Percentiles rank a stretch among this genome's conserved stretches.
Conservation (phyloP, 2,329 filamentous ascomycete species). For the Claviceps sp. region DNA sequence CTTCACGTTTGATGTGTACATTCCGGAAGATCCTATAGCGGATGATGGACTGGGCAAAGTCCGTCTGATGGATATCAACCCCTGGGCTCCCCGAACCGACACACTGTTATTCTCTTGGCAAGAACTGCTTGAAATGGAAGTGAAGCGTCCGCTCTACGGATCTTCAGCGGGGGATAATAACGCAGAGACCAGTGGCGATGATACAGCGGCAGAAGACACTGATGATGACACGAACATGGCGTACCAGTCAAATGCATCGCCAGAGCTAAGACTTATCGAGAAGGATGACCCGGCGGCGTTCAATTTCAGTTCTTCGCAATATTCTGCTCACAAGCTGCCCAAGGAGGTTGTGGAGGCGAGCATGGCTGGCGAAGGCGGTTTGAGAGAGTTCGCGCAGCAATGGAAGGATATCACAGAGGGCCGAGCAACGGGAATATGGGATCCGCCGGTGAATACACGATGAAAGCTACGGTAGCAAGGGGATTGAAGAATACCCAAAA, state of each 20-base stretch:
- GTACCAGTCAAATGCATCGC: constrained; percentile 44
- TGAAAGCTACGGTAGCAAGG: neutral
- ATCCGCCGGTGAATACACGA: constrained; percentile 13
- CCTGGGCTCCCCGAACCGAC: constrained; percentile 84
- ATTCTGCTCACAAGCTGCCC: constrained; percentile 90
- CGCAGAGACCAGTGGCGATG: constrained; percentile 20
- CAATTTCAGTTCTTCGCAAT: constrained; percentile 72
- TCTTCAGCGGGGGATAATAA: constrained; percentile 18
- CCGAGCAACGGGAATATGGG: constrained; percentile 26
- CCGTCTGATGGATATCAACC: constrained; percentile 86
- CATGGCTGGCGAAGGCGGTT: constrained; percentile 54
- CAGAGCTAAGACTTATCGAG: constrained; percentile 71
- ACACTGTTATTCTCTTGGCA: constrained; percentile 80
- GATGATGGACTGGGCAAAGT: constrained; percentile 55
- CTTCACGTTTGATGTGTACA: constrained; percentile 87
- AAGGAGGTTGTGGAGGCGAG: constrained; percentile 76
- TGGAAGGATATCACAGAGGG: constrained; percentile 51
- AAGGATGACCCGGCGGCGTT: constrained; percentile 81
- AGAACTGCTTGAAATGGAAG: constrained; percentile 64
- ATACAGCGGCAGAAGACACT: constrained; percentile 24
- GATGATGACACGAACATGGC: constrained; percentile 30
- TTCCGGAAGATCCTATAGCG: constrained; percentile 51
- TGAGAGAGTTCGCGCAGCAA: constrained; percentile 67
- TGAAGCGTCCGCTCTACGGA: constrained; percentile 44
- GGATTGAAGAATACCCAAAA: constrained; percentile 1